Evolutionary conservation across 1,284 basidiomycete genomes (phyloP).

Genomic region (Ganoderma meredithae): DNA sequence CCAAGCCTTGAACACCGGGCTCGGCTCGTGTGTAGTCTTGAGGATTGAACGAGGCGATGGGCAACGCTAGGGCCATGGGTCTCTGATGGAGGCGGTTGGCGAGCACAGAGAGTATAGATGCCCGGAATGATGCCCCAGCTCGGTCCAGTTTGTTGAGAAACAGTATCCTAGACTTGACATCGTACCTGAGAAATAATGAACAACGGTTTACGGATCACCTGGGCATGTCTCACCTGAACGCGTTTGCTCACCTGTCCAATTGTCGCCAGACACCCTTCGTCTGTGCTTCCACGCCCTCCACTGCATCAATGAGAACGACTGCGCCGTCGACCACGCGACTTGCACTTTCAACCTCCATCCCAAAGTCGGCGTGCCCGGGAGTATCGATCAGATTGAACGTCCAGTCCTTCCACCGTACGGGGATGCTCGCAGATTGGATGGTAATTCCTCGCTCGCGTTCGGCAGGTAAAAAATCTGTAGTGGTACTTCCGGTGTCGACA

Average conservation of each 20-base stretch:
- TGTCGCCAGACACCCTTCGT: slow-evolving; percentile 91
- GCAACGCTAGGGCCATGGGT: slow-evolving; percentile 79
- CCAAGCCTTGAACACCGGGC: slow-evolving; percentile 78
- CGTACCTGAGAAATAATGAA: slow-evolving; percentile 59
- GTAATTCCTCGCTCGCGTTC: slow-evolving; percentile 92
- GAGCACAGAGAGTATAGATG: slow-evolving; percentile 75
- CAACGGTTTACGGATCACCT: background rate
- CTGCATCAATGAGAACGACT: slow-evolving; percentile 87
- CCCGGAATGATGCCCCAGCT: slow-evolving; percentile 79
- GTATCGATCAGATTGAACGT: slow-evolving; percentile 90
- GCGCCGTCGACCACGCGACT: slow-evolving; percentile 91
- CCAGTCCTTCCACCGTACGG: slow-evolving; percentile 87
- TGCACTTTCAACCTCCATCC: slow-evolving; percentile 94
- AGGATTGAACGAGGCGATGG: slow-evolving; percentile 75
- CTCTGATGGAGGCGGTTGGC: slow-evolving; percentile 77
- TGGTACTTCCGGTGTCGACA: slow-evolving; percentile 90
- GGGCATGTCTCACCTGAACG: slow-evolving; percentile 37
- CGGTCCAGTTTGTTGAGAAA: slow-evolving; percentile 92
- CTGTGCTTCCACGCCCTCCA: slow-evolving; percentile 91
- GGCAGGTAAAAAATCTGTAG: slow-evolving; percentile 89
- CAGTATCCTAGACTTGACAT: slow-evolving; percentile 78
- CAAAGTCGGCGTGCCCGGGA: slow-evolving; percentile 93
- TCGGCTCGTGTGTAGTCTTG: slow-evolving; percentile 72
- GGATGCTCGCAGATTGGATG: slow-evolving; percentile 91
- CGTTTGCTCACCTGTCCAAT: slow-evolving; percentile 73